phyloP scores from a whole-genome alignment of 1,284 basidiomycete species.

The Malassezia restricta region DNA sequence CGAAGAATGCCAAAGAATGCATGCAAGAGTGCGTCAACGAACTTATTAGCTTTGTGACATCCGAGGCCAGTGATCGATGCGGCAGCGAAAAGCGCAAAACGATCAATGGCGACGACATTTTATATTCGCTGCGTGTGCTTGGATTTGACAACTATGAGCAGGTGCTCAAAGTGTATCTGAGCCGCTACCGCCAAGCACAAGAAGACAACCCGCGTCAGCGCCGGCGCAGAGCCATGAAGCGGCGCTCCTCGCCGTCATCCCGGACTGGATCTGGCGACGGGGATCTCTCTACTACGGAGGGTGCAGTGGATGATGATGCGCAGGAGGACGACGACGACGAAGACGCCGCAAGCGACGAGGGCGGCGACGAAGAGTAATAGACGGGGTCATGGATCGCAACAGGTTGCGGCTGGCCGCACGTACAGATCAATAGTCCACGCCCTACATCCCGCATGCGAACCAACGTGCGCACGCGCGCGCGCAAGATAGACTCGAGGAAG shows the following conservation, averaged over 20 bases:
- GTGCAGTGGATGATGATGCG: slow-evolving; percentile 1
- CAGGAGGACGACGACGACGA: slow-evolving; percentile 14
- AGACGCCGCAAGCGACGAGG: slow-evolving; percentile 10
- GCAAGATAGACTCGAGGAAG: too few species aligned
- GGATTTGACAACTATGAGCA: slow-evolving; percentile 93
- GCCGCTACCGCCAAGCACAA: slow-evolving; percentile 51
- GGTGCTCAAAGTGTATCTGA: slow-evolving; percentile 73
- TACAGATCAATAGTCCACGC: too few species aligned
- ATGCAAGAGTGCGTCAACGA: slow-evolving; percentile 92
- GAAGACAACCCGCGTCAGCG: slow-evolving; percentile 16
- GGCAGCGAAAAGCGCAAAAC: slow-evolving; percentile 73
- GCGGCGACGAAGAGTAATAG: slow-evolving; percentile 4
- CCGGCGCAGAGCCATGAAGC: slow-evolving; percentile 10
- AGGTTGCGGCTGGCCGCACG: neutral
- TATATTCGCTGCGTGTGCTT: slow-evolving; percentile 72
- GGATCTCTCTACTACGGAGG: neutral
- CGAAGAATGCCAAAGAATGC: slow-evolving; percentile 90
- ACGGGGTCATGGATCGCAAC: neutral
- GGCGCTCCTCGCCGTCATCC: slow-evolving; percentile 4
- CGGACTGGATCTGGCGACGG: neutral
- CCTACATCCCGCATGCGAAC: too few species aligned
- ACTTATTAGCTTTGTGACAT: slow-evolving; percentile 88
- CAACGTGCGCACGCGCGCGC: too few species aligned
- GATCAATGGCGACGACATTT: slow-evolving; percentile 72
- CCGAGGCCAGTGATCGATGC: slow-evolving; percentile 76